Evolutionary conservation across 371 early-diverging fungal species (phyloP).

Genomic region (Lichtheimia corymbifera): DNA sequence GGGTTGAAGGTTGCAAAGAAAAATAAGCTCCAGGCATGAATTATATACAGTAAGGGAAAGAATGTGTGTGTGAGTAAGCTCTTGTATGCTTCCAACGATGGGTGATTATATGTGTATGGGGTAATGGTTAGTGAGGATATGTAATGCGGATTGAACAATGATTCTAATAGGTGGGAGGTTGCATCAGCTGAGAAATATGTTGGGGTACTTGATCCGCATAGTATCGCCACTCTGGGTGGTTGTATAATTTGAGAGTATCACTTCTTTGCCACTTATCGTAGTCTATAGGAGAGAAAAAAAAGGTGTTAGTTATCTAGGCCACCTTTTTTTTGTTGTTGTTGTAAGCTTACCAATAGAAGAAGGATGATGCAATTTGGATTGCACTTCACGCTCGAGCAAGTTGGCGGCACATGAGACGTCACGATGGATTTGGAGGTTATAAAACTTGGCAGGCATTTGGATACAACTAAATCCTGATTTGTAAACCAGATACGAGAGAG

Average conservation of each 20-base stretch:
- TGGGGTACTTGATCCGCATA: conserved; percentile 31
- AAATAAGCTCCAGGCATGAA: background rate
- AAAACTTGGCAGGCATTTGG: conserved; percentile 22
- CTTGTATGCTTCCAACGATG: conserved; percentile 1
- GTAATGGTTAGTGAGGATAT: background rate
- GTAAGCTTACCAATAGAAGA: conserved; percentile 32
- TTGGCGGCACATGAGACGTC: conserved; percentile 30
- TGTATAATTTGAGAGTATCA: conserved; percentile 34
- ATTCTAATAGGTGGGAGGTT: conserved; percentile 3
- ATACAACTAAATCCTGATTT: conserved; percentile 32
- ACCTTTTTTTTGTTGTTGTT: background rate
- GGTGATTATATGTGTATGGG: conserved; percentile 3
- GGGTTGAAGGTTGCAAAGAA: background rate
- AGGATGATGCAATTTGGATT: conserved; percentile 33
- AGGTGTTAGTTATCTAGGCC: background rate
- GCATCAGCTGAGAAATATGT: conserved; percentile 17
- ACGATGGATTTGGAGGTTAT: conserved; percentile 35
- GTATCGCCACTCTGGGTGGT: conserved; percentile 52
- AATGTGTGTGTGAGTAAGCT: conserved; percentile 2
- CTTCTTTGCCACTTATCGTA: conserved; percentile 37
- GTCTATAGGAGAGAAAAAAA: conserved; percentile 16
- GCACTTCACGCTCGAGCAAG: conserved; percentile 27
- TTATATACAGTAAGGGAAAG: background rate
- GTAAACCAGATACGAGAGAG: conserved; percentile 54
- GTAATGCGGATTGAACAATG: background rate